Conservation (phyloP, 768 basidiomycete species). For the Suillus subaureus region DNA sequence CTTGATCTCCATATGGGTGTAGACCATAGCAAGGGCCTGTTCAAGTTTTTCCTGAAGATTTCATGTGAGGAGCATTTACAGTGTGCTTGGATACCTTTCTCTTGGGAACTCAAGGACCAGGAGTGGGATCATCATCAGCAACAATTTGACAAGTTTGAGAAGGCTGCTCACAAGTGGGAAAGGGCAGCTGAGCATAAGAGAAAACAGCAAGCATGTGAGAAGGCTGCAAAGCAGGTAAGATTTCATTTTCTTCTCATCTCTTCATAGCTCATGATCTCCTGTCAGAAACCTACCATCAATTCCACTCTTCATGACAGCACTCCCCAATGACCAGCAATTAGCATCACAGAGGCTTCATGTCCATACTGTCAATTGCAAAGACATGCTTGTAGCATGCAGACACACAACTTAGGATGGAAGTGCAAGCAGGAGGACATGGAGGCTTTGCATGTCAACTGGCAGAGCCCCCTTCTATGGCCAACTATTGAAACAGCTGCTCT, state of each 20-base stretch:
- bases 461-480: not conserved
- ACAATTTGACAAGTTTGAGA: not conserved
- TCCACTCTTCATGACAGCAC: not conserved
- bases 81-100: not conserved
- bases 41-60: not conserved
- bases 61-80: not conserved
- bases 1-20: not conserved
- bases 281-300: not conserved
- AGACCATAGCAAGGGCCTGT: not conserved
- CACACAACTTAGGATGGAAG: not conserved
- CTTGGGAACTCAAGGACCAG: not conserved
- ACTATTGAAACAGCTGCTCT: not conserved
- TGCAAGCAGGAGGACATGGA: not conserved
- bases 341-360: not conserved
- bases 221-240: not conserved
- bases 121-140: not conserved
- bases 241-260: not conserved
- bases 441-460: not conserved
- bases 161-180: not conserved
- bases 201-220: not conserved
- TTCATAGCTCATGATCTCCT: not conserved
- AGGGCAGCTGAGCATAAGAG: not conserved
- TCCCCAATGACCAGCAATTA: not conserved
- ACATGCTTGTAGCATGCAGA: not conserved
- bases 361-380: not conserved